Evolutionary conservation across 148 eudicot species (phyloP), one percentile per base, ranked within the genome.

Genomic region (Silene conica): DNA sequence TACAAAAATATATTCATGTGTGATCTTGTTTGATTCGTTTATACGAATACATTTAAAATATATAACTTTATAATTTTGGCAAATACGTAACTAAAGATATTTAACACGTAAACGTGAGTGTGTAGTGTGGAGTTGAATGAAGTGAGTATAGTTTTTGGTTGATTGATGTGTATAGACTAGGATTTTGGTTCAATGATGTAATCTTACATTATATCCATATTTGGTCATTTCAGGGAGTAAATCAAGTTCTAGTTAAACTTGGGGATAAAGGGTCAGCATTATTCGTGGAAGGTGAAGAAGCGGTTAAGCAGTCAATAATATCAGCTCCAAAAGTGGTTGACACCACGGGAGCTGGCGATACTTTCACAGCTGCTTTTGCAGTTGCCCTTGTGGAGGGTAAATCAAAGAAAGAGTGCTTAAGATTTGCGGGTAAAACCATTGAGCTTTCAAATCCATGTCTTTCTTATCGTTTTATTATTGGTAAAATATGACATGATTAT

Each of bases 271-370:
- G 97, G 25, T 91, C 97, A 26, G 97, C 86, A 77, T 81, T 94
- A n/a, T 94, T 91, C 67, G 73, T 80, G 34, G 80, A 89, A 85
- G 96, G 97, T 61, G 88, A 94, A 82, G 89, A 87, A 81, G 87
- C 96, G 8, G 76, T 89, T 34, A 84, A 76, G 72, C 97, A 91
- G 77, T 70, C 88, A 19, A 86, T 94, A 63, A 85, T 91, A 75
- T 79, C 80, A 9, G 98, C 96, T 76, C 74, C 87, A 20, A 84
- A 84, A 78, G 97, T 91, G 43, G 57, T 93, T 6, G 97, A 93
- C 71, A 91, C 98, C 69, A 93, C 98, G 1, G 98, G 98, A 67
- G 98, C 98, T 8, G 97, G 97, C 25, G 97, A 94, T 74, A 91
- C 98, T 57, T 94, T 89, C 68, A 94, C 98, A 50, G 89, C 98